These are phyloP conservation scores for Yamadazyma diospyri DNA, from an alignment of 1,139 yeast species.

Conservation along the genomic window DNA sequence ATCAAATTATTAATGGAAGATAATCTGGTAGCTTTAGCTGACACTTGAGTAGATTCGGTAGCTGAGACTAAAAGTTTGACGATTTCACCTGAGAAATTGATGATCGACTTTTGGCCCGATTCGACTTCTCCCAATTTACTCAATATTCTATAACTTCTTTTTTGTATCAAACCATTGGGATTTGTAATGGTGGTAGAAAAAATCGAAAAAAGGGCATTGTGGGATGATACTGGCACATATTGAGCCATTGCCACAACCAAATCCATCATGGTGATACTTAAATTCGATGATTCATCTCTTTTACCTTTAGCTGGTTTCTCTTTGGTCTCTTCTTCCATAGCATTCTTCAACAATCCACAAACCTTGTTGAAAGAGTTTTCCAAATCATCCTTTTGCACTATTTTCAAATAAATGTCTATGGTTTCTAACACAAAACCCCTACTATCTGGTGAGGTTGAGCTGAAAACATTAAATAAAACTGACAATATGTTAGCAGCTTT, in stretches of 20 bases:
- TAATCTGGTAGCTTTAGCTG: slow-evolving; percentile 82
- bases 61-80: slow-evolving; percentile 58
- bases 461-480: slow-evolving; percentile 85
- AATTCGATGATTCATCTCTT: slow-evolving; percentile 30
- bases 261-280: slow-evolving; percentile 87
- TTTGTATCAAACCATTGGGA: slow-evolving; percentile 71
- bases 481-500: slow-evolving; percentile 76
- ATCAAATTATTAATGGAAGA: slow-evolving; percentile 61
- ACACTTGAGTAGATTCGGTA: slow-evolving; percentile 57
- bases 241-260: slow-evolving; percentile 82
- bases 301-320: slow-evolving; percentile 2
- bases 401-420: slow-evolving; percentile 72
- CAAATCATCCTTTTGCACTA: slow-evolving; percentile 66
- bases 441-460: slow-evolving; percentile 79
- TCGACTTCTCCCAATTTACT: slow-evolving; percentile 67
- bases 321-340: slow-evolving; percentile 61
- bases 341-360: slow-evolving; percentile 69
- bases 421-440: slow-evolving; percentile 84
- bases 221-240: slow-evolving; percentile 68
- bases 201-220: slow-evolving; percentile 72
- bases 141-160: slow-evolving; percentile 83
- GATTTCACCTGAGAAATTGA: slow-evolving; percentile 52
- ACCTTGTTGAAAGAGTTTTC: slow-evolving; percentile 81
- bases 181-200: slow-evolving; percentile 63
- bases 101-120: slow-evolving; percentile 53